A percentile compares a stretch with the other conserved stretches of the same genome.
These are phyloP conservation scores for Cryptosporidium viatorum DNA, from an alignment of 169 alveolate genomes.

Conservation along the genomic window DNA sequence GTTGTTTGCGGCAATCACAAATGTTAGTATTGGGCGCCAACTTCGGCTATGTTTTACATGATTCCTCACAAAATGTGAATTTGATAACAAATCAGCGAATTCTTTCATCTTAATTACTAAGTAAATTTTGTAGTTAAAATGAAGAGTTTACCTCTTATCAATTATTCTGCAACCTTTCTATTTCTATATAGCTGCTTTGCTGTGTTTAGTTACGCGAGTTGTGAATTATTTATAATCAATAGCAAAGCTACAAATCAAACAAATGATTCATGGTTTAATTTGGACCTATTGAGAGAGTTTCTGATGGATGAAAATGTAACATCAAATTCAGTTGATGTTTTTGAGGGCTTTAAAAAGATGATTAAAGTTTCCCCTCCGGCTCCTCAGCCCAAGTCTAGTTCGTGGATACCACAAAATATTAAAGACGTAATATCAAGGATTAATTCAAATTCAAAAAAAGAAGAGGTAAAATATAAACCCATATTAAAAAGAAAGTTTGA, in stretches of 20 bases:
- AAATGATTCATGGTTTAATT: conserved; percentile 50
- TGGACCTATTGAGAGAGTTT: conserved; percentile 26
- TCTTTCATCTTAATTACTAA: conserved; percentile 6
- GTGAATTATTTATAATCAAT: conserved; percentile 5
- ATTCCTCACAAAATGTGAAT: conserved; percentile 14
- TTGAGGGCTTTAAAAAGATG: conserved; percentile 51
- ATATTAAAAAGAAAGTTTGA: conserved; percentile 21
- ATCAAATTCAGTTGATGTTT: not conserved
- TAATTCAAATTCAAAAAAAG: conserved; percentile 32
- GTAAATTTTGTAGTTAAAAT: not conserved
- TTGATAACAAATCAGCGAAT: not conserved
- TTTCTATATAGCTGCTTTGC: not conserved
- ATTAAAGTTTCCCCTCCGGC: not conserved
- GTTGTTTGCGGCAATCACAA: not conserved
- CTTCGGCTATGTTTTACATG: not conserved
- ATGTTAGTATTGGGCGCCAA: conserved; percentile 16
- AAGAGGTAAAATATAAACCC: conserved; percentile 4
- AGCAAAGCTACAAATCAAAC: conserved; percentile 4
- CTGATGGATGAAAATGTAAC: conserved; percentile 5
- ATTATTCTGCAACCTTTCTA: not conserved
- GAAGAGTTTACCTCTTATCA: conserved; percentile 3
- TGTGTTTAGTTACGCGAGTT: not conserved
- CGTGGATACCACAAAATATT: conserved; percentile 62
- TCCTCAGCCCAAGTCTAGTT: not conserved
- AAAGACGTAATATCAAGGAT: conserved; percentile 48